phyloP scores from a whole-genome alignment of 805 yeast genomes.

The Candida nonsorbophila region DNA sequence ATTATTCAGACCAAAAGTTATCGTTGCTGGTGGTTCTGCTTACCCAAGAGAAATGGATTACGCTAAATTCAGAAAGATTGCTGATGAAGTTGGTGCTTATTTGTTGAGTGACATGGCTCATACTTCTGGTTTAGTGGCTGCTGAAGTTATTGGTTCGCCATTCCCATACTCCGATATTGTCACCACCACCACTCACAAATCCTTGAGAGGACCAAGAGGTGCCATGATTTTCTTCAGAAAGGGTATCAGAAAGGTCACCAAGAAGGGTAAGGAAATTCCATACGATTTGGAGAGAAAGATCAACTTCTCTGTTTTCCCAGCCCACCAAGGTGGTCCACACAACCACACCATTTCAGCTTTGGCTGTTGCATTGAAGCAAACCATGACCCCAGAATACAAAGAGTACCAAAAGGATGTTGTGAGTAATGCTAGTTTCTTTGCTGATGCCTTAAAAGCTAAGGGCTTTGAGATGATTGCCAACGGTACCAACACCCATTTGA shows the following conservation, averaged over 20 bases:
- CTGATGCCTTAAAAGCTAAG: slow-evolving; percentile 59
- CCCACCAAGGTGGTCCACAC: slow-evolving; percentile 99
- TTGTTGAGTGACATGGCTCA: slow-evolving; percentile 98
- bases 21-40: slow-evolving; percentile 98
- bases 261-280: slow-evolving; percentile 85
- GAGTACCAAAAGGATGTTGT: slow-evolving; percentile 86
- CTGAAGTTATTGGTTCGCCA: slow-evolving; percentile 94
- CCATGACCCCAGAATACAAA: slow-evolving; percentile 82
- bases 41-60: slow-evolving; percentile 96
- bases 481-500: slow-evolving; percentile 98
- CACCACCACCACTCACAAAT: slow-evolving; percentile 98
- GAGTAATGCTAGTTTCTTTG: slow-evolving; percentile 82
- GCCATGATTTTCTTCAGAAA: slow-evolving; percentile 99
- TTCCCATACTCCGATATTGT: slow-evolving; percentile 96
- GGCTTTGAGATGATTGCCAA: slow-evolving; percentile 83
- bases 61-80: slow-evolving; percentile 93
- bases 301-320: slow-evolving; percentile 99
- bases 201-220: slow-evolving; percentile 99
- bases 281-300: slow-evolving; percentile 93
- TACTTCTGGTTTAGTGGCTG: slow-evolving; percentile 92
- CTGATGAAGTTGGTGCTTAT: slow-evolving; percentile 96
- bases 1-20: slow-evolving; percentile 90
- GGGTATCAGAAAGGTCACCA: slow-evolving; percentile 84
- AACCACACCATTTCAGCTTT: slow-evolving; percentile 97
- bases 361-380: slow-evolving; percentile 95